phyloP scores from a whole-genome alignment of 345 rosid species.

The Linum lewisii region DNA sequence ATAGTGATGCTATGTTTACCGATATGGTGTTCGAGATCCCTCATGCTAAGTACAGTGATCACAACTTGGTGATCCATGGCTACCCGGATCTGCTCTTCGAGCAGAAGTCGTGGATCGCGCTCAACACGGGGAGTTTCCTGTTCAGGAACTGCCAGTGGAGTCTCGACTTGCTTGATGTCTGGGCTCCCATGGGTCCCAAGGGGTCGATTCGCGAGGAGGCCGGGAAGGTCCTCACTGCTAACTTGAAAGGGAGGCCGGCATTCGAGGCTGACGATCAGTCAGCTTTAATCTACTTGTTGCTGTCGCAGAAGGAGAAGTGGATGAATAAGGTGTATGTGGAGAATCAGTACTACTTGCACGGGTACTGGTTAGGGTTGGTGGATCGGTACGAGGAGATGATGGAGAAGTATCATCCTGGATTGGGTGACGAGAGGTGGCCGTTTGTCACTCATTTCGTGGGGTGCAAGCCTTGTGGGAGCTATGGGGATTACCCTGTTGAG shows the following conservation, averaged over 20 bases:
- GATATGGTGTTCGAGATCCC: conserved; percentile 18
- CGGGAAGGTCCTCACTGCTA: conserved; percentile 6
- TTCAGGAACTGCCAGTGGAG: conserved; percentile 22
- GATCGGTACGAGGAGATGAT: conserved; percentile 9
- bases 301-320: conserved; percentile 7
- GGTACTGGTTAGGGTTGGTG: conserved; percentile 11
- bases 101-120: conserved; percentile 12
- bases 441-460: conserved; percentile 17
- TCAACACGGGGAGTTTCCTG: conserved; percentile 19
- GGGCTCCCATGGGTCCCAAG: conserved; percentile 14
- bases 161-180: conserved; percentile 12
- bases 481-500: conserved; percentile 13
- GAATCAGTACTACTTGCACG: conserved; percentile 12
- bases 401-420: conserved; percentile 8
- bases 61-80: conserved; percentile 17
- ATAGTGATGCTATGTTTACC: conserved; percentile 16
- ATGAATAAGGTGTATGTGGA: conserved; percentile 16
- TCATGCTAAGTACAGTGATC: background rate
- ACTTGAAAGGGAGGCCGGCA: conserved; percentile 10
- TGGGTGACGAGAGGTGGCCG: conserved; percentile 11
- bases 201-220: conserved; percentile 1
- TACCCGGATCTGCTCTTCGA: conserved; percentile 7
- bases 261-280: conserved; percentile 21
- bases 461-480: conserved; percentile 15
- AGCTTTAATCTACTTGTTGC: conserved; percentile 10